Conservation (phyloP, 495 filamentous ascomycete genomes). For the Penicillium paxilli region DNA sequence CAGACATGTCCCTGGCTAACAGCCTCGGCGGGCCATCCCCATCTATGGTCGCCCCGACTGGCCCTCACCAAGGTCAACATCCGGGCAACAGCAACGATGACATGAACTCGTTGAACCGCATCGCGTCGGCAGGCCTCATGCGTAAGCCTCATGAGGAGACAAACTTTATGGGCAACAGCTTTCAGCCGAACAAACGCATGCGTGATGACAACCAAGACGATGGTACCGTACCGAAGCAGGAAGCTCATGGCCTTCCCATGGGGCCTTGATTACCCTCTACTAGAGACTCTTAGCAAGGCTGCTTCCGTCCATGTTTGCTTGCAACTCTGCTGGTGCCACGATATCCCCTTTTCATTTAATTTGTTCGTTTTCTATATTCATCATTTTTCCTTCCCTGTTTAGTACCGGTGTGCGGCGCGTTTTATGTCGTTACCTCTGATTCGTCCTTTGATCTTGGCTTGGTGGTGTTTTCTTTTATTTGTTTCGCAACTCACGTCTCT, state of each 20-base stretch:
- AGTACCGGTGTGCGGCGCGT: constrained; percentile 24
- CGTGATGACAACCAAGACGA: constrained; percentile 36
- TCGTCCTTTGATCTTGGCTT: constrained; percentile 2
- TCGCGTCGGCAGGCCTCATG: constrained; percentile 48
- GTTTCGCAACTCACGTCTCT: neutral
- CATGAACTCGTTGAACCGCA: constrained; percentile 47
- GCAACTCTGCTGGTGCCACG: constrained; percentile 1
- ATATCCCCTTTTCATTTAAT: constrained; percentile 23
- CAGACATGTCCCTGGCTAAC: constrained; percentile 27
- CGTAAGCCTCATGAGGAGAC: constrained; percentile 44
- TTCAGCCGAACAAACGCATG: constrained; percentile 33
- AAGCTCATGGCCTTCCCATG: constrained; percentile 8
- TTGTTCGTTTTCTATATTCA: constrained; percentile 26
- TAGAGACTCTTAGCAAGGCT: neutral
- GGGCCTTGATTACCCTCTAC: neutral
- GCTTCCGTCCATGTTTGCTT: neutral
- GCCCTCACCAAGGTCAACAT: constrained; percentile 27
- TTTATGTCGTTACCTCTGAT: constrained; percentile 6
- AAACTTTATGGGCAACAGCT: constrained; percentile 33
- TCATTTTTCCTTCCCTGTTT: constrained; percentile 3
- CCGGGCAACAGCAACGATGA: constrained; percentile 37
- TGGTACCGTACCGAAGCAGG: constrained; percentile 30
- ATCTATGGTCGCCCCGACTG: constrained; percentile 8
- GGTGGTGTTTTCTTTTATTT: constrained; percentile 17
- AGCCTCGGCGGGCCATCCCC: constrained; percentile 13